Base-by-base conservation (phyloP, 1,284 basidiomycete genomes). In the Mycena citricolor region DNA sequence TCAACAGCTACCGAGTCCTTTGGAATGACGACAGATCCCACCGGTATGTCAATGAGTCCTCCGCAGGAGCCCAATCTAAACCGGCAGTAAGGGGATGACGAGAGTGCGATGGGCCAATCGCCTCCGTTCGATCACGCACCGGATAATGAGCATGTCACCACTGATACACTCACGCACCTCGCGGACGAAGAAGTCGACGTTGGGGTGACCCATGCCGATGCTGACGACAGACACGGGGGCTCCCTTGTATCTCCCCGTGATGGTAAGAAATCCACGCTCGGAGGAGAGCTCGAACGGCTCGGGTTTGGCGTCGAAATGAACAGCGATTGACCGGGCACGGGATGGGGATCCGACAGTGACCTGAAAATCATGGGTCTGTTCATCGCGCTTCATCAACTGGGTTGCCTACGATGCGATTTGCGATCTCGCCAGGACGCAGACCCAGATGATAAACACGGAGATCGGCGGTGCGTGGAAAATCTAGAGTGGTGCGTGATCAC, bases 181-280 rank as follows among this genome's bases (percentile, higher is more conserved):
- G 51, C 90, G 78, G 12, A 92, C 76, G 61, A 91, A 89, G 65
- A 92, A 92, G 64, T 92, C 89, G 63, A 84, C 84, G 62, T 86
- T 88, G 2, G 87, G 77, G 49, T 68, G 70, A 16, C 89, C 89
- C 90, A 92, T 92, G 8, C 90, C 90, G 45, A 90, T 90, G 48
- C 83, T 85, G 33, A 90, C 71, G 42, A 92, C 77, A 11, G 82
- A 86, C 24, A 92, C 62, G 5, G 88, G 86, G 4, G 76, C 63
- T 33, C 77, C 78, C 33, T 76, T 73, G 68, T 83, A 91, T 28
- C 80, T 73, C 10, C 90, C 90, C 4, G 89, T 91, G 51, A 90
- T 77, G 4, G 86, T 91, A 46, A 86, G 65, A 64, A 90, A 92
- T 7, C 88, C 87, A 39, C 89, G 74, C 54, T 90, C 86, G 14